phyloP scores from a whole-genome alignment of 495 filamentous ascomycete genomes.

The Aspergillus sparsus region DNA sequence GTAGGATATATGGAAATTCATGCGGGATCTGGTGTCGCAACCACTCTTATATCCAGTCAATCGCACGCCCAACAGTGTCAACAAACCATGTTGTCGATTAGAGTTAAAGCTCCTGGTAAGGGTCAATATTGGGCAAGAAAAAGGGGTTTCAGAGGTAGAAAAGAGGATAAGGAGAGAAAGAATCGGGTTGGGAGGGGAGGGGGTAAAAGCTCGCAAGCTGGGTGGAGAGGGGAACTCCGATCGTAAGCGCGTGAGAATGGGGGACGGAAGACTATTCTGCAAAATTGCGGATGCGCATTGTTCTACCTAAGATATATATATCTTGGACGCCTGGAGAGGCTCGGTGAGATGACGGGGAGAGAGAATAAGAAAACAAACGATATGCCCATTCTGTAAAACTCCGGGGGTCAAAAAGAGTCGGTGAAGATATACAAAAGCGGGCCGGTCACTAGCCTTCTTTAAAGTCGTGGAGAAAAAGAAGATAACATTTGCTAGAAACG shows the following conservation, averaged over 20 bases:
- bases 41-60: background rate
- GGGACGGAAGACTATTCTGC: background rate
- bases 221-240: constrained; percentile 17
- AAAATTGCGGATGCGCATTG: background rate
- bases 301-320: constrained; percentile 1
- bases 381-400: constrained; percentile 10
- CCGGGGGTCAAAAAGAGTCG: constrained; percentile 22
- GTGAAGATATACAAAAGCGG: constrained; percentile 21
- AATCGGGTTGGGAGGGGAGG: background rate
- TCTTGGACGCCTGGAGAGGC: background rate
- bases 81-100: constrained; percentile 18
- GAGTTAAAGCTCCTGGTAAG: background rate
- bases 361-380: constrained; percentile 1
- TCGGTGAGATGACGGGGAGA: background rate
- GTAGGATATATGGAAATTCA: background rate
- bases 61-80: constrained; percentile 11
- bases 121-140: constrained; percentile 5
- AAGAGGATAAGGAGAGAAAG: background rate
- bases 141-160: background rate
- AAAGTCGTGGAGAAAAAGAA: constrained; percentile 11
- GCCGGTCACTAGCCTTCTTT: constrained; percentile 10
- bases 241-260: constrained; percentile 20
- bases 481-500: background rate
- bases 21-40: constrained; percentile 5
- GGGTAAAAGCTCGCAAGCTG: too few species aligned